Evolutionary conservation across 768 basidiomycete genomes (phyloP), one percentile per base, ranked within the genome.

Genomic region (Plicaturopsis crispa): DNA sequence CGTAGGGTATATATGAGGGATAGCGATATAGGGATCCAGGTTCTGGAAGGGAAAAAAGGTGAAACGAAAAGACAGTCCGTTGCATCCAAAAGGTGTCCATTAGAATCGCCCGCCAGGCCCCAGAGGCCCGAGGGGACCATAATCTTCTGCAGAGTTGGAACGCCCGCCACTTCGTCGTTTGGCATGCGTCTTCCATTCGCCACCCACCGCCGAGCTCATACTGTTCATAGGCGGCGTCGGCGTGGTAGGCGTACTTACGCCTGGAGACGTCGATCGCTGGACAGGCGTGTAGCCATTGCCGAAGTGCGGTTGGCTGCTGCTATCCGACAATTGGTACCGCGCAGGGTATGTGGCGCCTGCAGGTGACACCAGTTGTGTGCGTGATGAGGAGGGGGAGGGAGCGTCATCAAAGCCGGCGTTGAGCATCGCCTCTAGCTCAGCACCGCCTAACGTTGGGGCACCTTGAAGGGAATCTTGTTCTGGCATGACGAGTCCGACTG

Each of bases 381-480:
- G 54, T 35, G 57, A 48, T 16, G 57, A 49, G n/a, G 62, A 62
- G 18, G 75, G 73, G 16, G 76, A 69, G 16, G 72, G 72, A 34
- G 60, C 61, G 42, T 88, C 84, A 41, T 94, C 89, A 56, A 93
- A 96, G 4, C 91, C 93, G 44, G 67, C 66, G 51, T 98, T 88
- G 41, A 98, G 67, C 82, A 97, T 96, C 23, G 89, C 89, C 54
- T 91, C 85, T 43, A 98, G 65, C 54, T 94, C 89, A 5, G 78
- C 72, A 42, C 69, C 73, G 28, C 73, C 86, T 6, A 97, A 62
- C 23, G 72, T 63, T 50, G 63, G 56, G 8, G 67, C 65, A 26
- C 55, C 52, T 23, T 66, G 58, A n/a, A 72, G 49, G 6, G 52
- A 39, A 18, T 56, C 50, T 31, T 60, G 54, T 24, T 60, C 57